Evolutionary conservation across 441 rosid genomes (phyloP).

Genomic region (Bruguiera hainesii): DNA sequence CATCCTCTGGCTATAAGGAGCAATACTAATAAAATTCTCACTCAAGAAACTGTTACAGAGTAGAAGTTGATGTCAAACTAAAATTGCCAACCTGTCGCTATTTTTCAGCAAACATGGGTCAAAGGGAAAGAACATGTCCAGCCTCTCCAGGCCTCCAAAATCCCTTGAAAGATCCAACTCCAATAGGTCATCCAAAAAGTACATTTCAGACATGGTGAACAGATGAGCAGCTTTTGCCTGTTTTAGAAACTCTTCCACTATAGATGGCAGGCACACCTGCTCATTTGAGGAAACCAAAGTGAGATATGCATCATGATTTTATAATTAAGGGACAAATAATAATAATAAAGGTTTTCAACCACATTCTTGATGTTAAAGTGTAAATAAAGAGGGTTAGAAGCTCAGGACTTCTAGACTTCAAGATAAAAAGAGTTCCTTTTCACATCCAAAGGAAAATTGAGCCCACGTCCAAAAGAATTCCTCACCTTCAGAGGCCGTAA

Average conservation of each 20-base stretch:
- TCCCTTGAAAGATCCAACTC: constrained; percentile 68
- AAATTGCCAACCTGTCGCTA: constrained; percentile 51
- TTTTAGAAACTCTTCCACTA: constrained; percentile 73
- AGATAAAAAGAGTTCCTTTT: not conserved
- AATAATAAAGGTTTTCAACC: no score
- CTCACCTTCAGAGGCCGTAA: constrained; percentile 68
- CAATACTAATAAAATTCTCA: no score
- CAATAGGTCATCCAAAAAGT: constrained; percentile 43
- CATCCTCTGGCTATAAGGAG: no score
- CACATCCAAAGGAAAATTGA: not conserved
- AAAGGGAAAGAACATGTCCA: constrained; percentile 88
- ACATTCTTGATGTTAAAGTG: not conserved
- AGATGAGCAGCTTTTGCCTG: constrained; percentile 78
- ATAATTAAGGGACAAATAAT: no score
- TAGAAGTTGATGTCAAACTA: no score
- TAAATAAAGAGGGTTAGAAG: no score
- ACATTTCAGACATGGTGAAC: constrained; percentile 48
- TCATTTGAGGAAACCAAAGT: constrained; percentile 4
- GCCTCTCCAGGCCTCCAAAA: constrained; percentile 80
- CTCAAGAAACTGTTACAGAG: no score
- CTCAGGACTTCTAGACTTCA: no score
- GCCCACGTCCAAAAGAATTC: not conserved
- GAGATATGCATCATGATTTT: not conserved
- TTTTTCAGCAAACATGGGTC: constrained; percentile 78
- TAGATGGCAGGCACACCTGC: constrained; percentile 84